These are phyloP conservation scores for Naganishia cerealis DNA, from an alignment of 1,284 basidiomycete species.

Conservation along the genomic window DNA sequence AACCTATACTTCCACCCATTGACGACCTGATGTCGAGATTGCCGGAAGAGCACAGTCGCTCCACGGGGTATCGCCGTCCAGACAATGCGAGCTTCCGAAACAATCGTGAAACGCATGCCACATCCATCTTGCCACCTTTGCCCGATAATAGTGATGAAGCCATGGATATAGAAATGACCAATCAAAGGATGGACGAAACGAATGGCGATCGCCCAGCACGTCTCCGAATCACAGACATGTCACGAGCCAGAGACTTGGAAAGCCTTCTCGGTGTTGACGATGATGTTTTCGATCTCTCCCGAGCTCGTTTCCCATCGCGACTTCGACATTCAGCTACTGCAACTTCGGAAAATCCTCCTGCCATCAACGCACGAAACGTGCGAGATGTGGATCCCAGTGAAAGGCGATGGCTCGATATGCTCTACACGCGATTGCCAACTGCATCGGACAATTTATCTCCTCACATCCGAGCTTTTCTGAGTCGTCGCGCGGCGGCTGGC, in stretches of 20 bases:
- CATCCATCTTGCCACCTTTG: slow-evolving; percentile 13
- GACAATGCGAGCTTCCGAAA: not conserved
- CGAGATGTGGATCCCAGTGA: slow-evolving; percentile 15
- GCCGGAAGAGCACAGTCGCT: not conserved
- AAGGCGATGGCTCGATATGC: slow-evolving; percentile 17
- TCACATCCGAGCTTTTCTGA: slow-evolving; percentile 13
- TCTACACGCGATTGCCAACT: slow-evolving; percentile 13
- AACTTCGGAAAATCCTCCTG: not conserved
- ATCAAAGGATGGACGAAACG: slow-evolving; percentile 26
- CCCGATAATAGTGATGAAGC: slow-evolving; percentile 20
- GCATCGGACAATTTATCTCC: slow-evolving; percentile 1
- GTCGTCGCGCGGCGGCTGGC: slow-evolving; percentile 10
- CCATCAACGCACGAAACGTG: not conserved
- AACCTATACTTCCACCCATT: slow-evolving; percentile 16
- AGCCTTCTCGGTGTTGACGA: slow-evolving; percentile 19
- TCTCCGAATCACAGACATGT: not conserved
- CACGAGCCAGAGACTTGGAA: slow-evolving; percentile 13
- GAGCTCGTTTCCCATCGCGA: slow-evolving; percentile 16
- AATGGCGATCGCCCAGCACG: slow-evolving; percentile 1
- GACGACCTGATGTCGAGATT: slow-evolving; percentile 15
- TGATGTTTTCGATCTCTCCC: slow-evolving; percentile 7
- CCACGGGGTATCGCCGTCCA: slow-evolving; percentile 13
- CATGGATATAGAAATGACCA: slow-evolving; percentile 24
- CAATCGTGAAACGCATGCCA: slow-evolving; percentile 6
- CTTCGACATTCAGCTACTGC: slow-evolving; percentile 25